A percentile compares a stretch with the other conserved stretches of the same genome.
Conservation (phyloP, 768 basidiomycete species). For the Leccinum broughii region DNA sequence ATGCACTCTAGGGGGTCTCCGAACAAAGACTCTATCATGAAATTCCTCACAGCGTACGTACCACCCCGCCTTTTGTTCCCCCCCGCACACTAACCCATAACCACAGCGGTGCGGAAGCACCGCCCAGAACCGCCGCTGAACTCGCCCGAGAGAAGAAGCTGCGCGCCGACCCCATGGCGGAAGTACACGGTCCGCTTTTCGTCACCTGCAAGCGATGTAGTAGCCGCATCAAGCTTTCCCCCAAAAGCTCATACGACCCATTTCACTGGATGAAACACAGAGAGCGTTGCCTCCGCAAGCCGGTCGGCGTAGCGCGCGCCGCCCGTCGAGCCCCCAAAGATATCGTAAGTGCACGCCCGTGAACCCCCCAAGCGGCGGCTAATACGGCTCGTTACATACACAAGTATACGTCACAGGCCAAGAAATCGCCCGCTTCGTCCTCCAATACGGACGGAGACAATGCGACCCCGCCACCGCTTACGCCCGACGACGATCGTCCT, state of each 20-base stretch:
- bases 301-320: slow-evolving; percentile 23
- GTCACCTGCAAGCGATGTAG: slow-evolving; percentile 60
- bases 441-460: slow-evolving; percentile 33
- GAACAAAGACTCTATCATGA: slow-evolving; percentile 21
- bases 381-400: not conserved
- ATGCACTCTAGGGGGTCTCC: slow-evolving; percentile 30
- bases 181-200: slow-evolving; percentile 48
- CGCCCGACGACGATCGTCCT: slow-evolving; percentile 36
- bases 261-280: slow-evolving; percentile 70
- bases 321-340: slow-evolving; percentile 22
- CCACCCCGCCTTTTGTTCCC: not conserved
- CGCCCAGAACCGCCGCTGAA: slow-evolving; percentile 43
- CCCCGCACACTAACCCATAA: slow-evolving; percentile 12
- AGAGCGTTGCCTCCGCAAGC: slow-evolving; percentile 55
- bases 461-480: slow-evolving; percentile 37
- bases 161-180: slow-evolving; percentile 52
- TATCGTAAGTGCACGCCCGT: slow-evolving; percentile 18
- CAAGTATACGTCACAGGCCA: slow-evolving; percentile 22
- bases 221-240: slow-evolving; percentile 60
- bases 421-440: slow-evolving; percentile 30
- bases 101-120: slow-evolving; percentile 27
- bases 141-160: slow-evolving; percentile 51
- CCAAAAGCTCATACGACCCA: slow-evolving; percentile 64
- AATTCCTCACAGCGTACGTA: slow-evolving; percentile 23
- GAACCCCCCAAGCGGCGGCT: not conserved